Evolutionary conservation across 2,329 filamentous ascomycete genomes (phyloP), one percentile per base, ranked within the genome.

Genomic region (Fusarium chlamydosporum): DNA sequence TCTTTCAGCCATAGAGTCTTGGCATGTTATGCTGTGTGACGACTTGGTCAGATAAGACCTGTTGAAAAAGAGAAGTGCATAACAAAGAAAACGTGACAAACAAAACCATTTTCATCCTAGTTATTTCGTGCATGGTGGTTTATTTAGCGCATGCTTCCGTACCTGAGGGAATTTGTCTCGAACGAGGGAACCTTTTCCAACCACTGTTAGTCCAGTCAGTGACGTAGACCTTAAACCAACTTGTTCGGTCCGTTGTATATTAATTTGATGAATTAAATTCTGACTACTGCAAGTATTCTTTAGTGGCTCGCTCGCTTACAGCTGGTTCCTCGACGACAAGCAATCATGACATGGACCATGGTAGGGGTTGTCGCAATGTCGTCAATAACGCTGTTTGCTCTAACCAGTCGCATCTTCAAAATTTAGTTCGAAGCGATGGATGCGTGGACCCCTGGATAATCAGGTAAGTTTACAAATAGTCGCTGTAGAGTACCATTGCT

Each of bases 121-220:
- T 16, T 38, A 15, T 40, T 20, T 27, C 12, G 7, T n/a, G 16
- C 23, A 50, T 45, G 6, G 20, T 38, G 20, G 23, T n/a, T 7
- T 12, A 15, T 35, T 2, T 48, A 48, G 10, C 31, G 2, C 11
- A 33, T 26, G 20, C 37, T 27, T 18, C 7, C 12, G 12, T 40
- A 2, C n/a, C 12, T 61, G 33, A 34, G 56, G 42, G 41, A 35
- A 50, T 58, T 42, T 35, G 23, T n/a, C 23, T 18, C 18, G 42
- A 18, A 10, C 10, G 9, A 13, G 15, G 20, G 35, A 18, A 37
- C 8, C 3, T 23, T 26, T 4, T 6, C 18, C 11, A 23, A 10
- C 4, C 7, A 23, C 7, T 35, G 31, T 35, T 35, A 20, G 45
- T n/a, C 11, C 11, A n/a, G 8, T 8, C 9, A 4, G 12, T n/a